Conservation (phyloP, 2,329 filamentous ascomycete genomes). For the Coniochaeta sp. region DNA sequence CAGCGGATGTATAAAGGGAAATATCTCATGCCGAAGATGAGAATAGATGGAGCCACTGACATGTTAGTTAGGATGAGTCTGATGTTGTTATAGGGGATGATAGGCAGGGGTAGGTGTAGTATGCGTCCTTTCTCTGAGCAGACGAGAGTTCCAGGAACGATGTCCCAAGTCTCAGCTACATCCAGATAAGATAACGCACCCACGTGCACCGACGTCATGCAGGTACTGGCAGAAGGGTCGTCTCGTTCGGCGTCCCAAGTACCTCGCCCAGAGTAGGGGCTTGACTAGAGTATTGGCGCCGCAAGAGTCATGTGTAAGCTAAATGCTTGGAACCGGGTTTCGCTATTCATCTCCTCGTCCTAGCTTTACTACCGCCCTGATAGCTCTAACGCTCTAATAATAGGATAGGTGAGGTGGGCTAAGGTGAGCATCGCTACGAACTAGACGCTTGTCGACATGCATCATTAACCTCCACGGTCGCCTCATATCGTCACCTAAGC, state of each 20-base stretch:
- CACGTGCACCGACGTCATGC: background rate
- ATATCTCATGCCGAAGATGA: too few relatives aligned
- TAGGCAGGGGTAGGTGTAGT: background rate
- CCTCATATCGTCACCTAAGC: constrained; percentile 25
- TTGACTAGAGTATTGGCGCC: too few relatives aligned
- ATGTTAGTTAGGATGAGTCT: background rate
- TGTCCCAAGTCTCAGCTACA: background rate
- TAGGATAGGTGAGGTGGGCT: too few relatives aligned
- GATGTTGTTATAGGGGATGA: background rate
- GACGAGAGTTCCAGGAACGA: too few relatives aligned
- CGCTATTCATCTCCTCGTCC: background rate
- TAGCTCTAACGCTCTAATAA: constrained; percentile 1
- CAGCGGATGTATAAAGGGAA: too few relatives aligned
- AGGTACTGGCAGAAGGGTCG: background rate
- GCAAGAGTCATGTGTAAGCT: too few relatives aligned
- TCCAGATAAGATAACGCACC: background rate
- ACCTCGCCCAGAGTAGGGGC: too few relatives aligned
- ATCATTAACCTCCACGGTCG: background rate
- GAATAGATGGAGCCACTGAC: too few relatives aligned
- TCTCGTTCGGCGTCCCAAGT: too few relatives aligned
- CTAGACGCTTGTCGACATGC: background rate
- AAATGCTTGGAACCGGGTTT: background rate
- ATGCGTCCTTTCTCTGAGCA: background rate
- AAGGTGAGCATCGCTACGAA: background rate
- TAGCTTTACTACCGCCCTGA: background rate